Evolutionary conservation across 768 basidiomycete genomes (phyloP).

Genomic region (Termitomyces sp.): DNA sequence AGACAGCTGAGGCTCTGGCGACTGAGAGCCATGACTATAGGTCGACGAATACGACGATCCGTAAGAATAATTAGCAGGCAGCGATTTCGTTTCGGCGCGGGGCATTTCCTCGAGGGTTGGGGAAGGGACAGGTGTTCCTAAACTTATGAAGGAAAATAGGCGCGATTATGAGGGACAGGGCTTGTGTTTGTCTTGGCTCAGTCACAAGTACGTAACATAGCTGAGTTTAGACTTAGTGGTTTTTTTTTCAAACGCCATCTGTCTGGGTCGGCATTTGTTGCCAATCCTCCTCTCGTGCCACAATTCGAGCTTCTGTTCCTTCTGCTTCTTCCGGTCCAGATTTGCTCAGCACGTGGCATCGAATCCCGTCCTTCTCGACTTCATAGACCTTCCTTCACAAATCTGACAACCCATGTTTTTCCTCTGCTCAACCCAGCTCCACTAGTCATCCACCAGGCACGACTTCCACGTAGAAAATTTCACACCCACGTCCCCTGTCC

Average conservation of each 20-base stretch:
- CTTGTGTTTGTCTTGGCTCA: conserved; percentile 27
- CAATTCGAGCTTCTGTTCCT: conserved; percentile 7
- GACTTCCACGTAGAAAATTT: conserved; percentile 9
- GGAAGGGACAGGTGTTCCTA: conserved; percentile 17
- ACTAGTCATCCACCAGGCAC: conserved; percentile 7
- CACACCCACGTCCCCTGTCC: conserved; percentile 8
- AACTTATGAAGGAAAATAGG: conserved; percentile 16
- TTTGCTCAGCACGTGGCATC: conserved; percentile 12
- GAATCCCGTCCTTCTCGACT: conserved; percentile 4
- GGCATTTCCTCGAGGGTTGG: conserved; percentile 27
- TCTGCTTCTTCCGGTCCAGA: conserved; percentile 13
- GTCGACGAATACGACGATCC: conserved; percentile 23
- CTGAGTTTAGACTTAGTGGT: conserved; percentile 25
- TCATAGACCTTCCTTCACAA: conserved; percentile 2
- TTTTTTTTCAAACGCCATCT: conserved; percentile 12
- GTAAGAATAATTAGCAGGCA: conserved; percentile 24
- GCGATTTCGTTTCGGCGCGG: conserved; percentile 29
- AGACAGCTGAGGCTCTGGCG: conserved; percentile 19
- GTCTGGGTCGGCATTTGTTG: conserved; percentile 17
- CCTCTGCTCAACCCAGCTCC: background rate
- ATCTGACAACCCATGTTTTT: conserved; percentile 1
- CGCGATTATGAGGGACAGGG: conserved; percentile 19
- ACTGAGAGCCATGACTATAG: conserved; percentile 18
- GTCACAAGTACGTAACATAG: conserved; percentile 26
- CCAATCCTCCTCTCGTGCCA: conserved; percentile 11